Base-by-base conservation (phyloP, 768 basidiomycete species). In the Porphyrellus cyaneotinctus region DNA sequence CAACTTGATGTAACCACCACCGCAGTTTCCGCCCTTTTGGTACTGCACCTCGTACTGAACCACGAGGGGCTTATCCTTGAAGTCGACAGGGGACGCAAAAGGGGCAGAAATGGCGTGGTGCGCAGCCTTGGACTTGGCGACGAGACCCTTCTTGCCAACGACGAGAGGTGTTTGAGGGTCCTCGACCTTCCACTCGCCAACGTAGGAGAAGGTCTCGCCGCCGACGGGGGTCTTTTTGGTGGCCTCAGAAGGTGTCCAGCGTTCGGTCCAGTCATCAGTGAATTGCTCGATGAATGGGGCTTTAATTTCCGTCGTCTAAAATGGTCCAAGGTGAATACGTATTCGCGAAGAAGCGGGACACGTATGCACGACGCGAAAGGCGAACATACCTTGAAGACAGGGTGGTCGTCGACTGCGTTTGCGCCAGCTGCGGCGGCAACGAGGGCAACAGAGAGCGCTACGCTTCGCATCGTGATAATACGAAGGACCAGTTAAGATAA, bases 41-140 rank as follows among this genome's bases (percentile, higher is more conserved):
- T 97, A 94, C 75, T 98, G 95, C 76, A 97, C 97, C 70, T 99
- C 97, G 65, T 99, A 99, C 69, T 97, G 94, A 18, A 98, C 87
- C 59, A 98, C 94, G 41, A 98, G 78, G 39, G 95, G 88, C 72
- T 95, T 80, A 52, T 81, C 74, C 62, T 78, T 79, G 75, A 95
- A 91, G 77, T 88, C 84, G 64, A 97, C 75, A 48, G 91, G 79
- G 52, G 78, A 68, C 14, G 72, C 62, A 73, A 99, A 94, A 13
- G 94, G 88, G 2, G 95, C 92, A 54, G 95, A 97, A 71, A 99
- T 97, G 68, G 97, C 97, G 67, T 98, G 95, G 71, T 98, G 95
- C 18, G 94, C 93, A 50, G 97, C 97, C 78, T 95, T 93, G 74
- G 85, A 87, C 78, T 97, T 95, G 9, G 91, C 91, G 36, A 99